Conservation (phyloP, 331 rosid genomes). For the Malus hybrid region DNA sequence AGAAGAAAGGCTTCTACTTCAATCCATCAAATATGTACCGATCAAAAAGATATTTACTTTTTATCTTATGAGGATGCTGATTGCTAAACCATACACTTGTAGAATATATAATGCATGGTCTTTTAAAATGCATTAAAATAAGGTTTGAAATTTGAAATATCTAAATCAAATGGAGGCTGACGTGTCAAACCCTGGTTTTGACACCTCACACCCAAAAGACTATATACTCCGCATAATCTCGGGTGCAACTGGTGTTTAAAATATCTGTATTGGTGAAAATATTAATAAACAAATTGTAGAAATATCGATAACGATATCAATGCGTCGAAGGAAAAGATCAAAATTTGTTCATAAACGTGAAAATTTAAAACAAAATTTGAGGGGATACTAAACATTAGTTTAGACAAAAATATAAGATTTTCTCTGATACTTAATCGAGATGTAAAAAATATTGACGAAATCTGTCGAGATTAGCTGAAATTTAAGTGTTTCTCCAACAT, state of each 20-base stretch:
- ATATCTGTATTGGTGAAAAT: too few species aligned
- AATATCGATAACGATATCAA: too few species aligned
- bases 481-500: too few species aligned
- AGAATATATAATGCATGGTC: background rate
- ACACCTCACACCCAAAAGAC: background rate
- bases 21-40: background rate
- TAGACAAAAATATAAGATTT: too few species aligned
- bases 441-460: too few species aligned
- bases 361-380: too few species aligned
- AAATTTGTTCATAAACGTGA: too few species aligned
- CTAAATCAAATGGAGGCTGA: background rate
- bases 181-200: conserved; percentile 8
- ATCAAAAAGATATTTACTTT: conserved; percentile 10
- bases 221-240: background rate
- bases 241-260: too few species aligned
- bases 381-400: too few species aligned
- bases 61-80: conserved; percentile 14
- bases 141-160: background rate
- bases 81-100: conserved; percentile 8
- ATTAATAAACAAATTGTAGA: too few species aligned
- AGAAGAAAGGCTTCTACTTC: conserved; percentile 1
- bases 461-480: fast-evolving
- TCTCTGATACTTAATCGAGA: too few species aligned
- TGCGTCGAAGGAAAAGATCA: too few species aligned
- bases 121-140: background rate